Percentiles rank a stretch among this genome's conserved stretches.
Evolutionary conservation across 2,329 filamentous ascomycete genomes (phyloP).

Genomic region (Dactylellina haptotyla): DNA sequence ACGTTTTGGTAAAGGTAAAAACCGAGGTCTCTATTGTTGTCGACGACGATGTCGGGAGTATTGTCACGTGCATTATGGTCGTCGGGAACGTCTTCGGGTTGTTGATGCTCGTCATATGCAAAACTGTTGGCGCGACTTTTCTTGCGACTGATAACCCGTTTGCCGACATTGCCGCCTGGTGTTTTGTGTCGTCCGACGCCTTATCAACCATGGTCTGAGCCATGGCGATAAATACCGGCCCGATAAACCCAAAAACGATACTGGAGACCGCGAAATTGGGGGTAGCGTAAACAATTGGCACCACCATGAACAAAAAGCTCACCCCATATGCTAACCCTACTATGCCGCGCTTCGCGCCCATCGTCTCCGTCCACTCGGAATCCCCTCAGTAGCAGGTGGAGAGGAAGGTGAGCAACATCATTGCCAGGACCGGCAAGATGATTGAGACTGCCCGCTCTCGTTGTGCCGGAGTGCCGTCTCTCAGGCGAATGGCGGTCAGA

Average conservation of each 20-base stretch:
- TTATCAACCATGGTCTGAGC: neutral
- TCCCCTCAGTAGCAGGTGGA: neutral
- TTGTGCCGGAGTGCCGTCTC: slow-evolving; percentile 3
- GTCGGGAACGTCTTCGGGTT: neutral
- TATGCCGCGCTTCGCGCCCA: neutral
- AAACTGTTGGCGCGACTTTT: neutral
- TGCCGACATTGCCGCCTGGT: slow-evolving; percentile 2
- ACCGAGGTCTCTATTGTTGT: neutral
- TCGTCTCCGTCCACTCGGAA: neutral
- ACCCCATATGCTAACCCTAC: neutral
- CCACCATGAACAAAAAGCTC: neutral
- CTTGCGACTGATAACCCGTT: neutral
- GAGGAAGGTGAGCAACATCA: neutral
- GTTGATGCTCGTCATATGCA: neutral
- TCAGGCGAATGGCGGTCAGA: slow-evolving; percentile 3
- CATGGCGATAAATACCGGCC: neutral
- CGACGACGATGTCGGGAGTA: neutral
- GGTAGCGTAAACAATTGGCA: neutral
- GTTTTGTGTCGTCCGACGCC: neutral
- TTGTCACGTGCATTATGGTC: neutral
- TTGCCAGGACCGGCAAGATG: slow-evolving; percentile 1
- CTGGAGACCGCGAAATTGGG: neutral
- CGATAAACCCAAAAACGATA: neutral
- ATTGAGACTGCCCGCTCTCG: neutral
- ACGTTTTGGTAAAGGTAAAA: neutral